Percentiles rank a stretch among this genome's conserved stretches.
These are phyloP conservation scores for Dalbergia cochinchinensis DNA, from an alignment of 306 rosid species.

Conservation along the genomic window DNA sequence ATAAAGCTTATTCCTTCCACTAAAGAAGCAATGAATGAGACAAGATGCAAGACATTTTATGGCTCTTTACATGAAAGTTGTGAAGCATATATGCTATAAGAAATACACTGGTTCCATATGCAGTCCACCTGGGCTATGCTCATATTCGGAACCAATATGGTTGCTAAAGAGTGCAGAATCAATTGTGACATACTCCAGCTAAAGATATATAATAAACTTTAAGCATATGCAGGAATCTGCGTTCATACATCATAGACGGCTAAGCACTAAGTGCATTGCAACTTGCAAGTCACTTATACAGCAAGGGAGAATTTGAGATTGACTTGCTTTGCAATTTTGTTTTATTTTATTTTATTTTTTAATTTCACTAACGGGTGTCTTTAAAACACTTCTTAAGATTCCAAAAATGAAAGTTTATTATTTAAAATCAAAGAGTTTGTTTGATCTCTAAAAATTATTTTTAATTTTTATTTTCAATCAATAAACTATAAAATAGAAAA, in stretches of 20 bases:
- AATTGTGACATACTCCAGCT: conserved; percentile 5
- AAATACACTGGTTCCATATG: conserved; percentile 26
- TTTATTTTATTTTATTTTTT: no score
- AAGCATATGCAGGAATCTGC: conserved; percentile 34
- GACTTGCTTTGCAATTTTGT: no score
- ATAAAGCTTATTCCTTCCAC: conserved; percentile 22
- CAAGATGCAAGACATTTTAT: background rate
- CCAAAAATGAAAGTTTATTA: no score
- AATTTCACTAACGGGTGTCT: no score
- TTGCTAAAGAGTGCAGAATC: conserved; percentile 36
- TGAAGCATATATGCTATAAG: conserved; percentile 36
- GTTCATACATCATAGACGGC: background rate
- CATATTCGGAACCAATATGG: conserved; percentile 6
- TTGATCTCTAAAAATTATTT: no score
- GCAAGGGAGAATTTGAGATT: background rate
- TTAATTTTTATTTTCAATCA: no score
- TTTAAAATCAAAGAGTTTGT: no score
- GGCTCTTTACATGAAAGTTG: conserved; percentile 28
- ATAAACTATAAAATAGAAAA: no score
- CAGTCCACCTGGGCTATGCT: background rate
- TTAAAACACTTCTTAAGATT: no score
- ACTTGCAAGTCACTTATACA: background rate
- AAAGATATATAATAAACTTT: conserved; percentile 1
- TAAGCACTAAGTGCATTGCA: background rate
- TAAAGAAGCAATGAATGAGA: conserved; percentile 39